Evolutionary conservation across 78 protist genomes (phyloP).

Genomic region (Capsaspora owczarzaki): DNA sequence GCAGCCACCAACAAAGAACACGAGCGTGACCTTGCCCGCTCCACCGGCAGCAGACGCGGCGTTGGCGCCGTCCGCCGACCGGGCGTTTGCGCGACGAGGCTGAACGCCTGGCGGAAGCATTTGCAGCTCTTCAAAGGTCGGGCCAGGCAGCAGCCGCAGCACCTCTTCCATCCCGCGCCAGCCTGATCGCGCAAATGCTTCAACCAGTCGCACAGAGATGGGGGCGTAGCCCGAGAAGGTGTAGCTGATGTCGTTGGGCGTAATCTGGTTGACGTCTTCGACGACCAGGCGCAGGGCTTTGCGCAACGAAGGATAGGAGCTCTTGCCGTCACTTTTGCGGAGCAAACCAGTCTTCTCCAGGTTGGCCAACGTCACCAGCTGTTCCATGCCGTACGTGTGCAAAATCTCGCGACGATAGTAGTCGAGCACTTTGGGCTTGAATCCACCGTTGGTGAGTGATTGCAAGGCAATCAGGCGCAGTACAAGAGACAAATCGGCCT

Average conservation of each 20-base stretch:
- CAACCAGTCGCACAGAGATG: constrained; percentile 50
- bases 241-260: constrained; percentile 37
- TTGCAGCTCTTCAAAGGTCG: background rate
- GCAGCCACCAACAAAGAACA: constrained; percentile 73
- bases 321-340: background rate
- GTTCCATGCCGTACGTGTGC: constrained; percentile 56
- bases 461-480: constrained; percentile 57
- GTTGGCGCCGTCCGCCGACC: background rate
- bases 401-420: background rate
- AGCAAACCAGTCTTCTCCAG: constrained; percentile 48
- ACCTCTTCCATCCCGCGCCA: background rate
- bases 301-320: background rate
- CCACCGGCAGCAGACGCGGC: background rate
- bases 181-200: background rate
- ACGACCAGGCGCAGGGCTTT: constrained; percentile 22
- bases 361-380: constrained; percentile 32
- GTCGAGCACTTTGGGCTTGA: constrained; percentile 21
- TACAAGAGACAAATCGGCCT: no score
- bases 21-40: constrained; percentile 32
- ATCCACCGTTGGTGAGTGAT: constrained; percentile 44
- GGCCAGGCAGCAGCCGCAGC: background rate
- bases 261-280: constrained; percentile 41
- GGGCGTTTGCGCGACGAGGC: background rate
- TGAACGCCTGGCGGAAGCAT: background rate
- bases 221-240: constrained; percentile 76